These are phyloP conservation scores for Arthroderma sp. DNA, from an alignment of 2,329 filamentous ascomycete genomes.

Conservation along the genomic window DNA sequence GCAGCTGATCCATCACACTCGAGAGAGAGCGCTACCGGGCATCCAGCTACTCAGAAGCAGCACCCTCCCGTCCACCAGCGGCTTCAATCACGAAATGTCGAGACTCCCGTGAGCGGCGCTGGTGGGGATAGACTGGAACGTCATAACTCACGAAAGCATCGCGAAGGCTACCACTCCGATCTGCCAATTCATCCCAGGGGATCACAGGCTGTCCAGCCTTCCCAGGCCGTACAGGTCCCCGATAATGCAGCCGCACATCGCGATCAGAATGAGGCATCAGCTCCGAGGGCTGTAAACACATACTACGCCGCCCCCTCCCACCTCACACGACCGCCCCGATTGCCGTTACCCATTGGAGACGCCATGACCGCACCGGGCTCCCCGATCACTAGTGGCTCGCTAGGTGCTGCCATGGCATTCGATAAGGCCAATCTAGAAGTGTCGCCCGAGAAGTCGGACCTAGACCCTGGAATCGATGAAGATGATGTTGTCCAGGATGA, in stretches of 20 bases:
- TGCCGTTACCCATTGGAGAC: slow-evolving; percentile 88
- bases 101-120: slow-evolving; percentile 20
- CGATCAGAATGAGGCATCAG: slow-evolving; percentile 18
- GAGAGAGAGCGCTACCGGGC: slow-evolving; percentile 33
- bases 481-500: slow-evolving; percentile 67
- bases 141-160: slow-evolving; percentile 17
- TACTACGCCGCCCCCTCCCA: slow-evolving; percentile 33
- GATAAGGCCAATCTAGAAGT: slow-evolving; percentile 27
- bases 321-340: slow-evolving; percentile 57
- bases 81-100: slow-evolving; percentile 29
- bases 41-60: slow-evolving; percentile 26
- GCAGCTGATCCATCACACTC: slow-evolving; percentile 35
- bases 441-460: slow-evolving; percentile 44
- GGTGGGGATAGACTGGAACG: slow-evolving; percentile 18
- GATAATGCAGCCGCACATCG: slow-evolving; percentile 6
- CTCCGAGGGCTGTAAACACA: slow-evolving; percentile 37
- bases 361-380: slow-evolving; percentile 81
- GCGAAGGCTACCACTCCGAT: slow-evolving; percentile 5
- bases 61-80: slow-evolving; percentile 30
- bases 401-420: slow-evolving; percentile 37
- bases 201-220: slow-evolving; percentile 20
- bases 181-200: not conserved
- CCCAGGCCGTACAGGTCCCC: slow-evolving; percentile 30
- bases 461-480: slow-evolving; percentile 52
- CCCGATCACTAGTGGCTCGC: slow-evolving; percentile 56